A percentile compares a stretch with the other conserved stretches of the same genome.
phyloP scores from a whole-genome alignment of 2,329 filamentous ascomycete genomes.

The Didymellaceae sp. region DNA sequence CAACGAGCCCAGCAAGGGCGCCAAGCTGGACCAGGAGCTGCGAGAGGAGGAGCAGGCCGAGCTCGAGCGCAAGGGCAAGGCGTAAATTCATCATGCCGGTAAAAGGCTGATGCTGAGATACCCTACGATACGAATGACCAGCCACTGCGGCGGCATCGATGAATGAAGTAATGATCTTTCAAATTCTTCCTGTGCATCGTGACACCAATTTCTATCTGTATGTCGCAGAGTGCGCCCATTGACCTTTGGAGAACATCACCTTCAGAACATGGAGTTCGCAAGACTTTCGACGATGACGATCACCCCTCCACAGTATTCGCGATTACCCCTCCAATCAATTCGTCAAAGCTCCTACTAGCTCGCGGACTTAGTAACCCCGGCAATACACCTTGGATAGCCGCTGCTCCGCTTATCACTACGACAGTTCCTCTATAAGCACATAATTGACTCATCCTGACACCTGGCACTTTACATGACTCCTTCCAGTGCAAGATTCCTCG shows the following conservation, averaged over 20 bases:
- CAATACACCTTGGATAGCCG: conserved; percentile 1
- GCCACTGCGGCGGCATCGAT: conserved; percentile 17
- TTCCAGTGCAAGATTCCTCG: conserved; percentile 11
- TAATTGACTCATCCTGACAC: conserved; percentile 7
- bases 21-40: conserved; percentile 73
- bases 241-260: neutral
- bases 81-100: conserved; percentile 16
- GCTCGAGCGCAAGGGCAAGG: conserved; percentile 65
- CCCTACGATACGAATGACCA: conserved; percentile 13
- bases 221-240: too few relatives aligned
- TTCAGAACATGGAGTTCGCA: neutral
- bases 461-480: conserved; percentile 14
- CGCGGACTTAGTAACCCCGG: conserved; percentile 6
- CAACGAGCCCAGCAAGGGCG: conserved; percentile 75
- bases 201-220: neutral
- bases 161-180: conserved; percentile 14
- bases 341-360: conserved; percentile 13
- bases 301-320: conserved; percentile 10
- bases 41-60: conserved; percentile 71
- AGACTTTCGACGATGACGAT: conserved; percentile 3
- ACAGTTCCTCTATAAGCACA: conserved; percentile 1
- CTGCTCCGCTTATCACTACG: conserved; percentile 7
- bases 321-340: conserved; percentile 1
- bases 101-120: conserved; percentile 16
- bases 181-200: neutral